Evolutionary conservation across 305 asterid genomes (phyloP), one percentile per base, ranked within the genome.

Genomic region (Fraxinus albicans): DNA sequence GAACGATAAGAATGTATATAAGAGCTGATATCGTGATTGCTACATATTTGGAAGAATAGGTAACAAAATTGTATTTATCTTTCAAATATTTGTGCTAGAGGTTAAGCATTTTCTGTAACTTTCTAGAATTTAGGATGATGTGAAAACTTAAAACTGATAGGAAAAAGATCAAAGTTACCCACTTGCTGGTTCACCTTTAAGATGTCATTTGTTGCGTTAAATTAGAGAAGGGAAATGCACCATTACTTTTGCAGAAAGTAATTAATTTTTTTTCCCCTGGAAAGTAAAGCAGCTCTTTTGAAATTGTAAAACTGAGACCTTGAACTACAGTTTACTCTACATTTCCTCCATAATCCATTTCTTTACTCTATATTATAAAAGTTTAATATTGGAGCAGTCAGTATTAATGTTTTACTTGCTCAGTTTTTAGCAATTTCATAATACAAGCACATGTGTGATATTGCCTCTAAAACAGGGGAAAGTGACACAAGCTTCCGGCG

Each of bases 391-490:
- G 36, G n/a, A 70, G 25, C 10, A 29, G 9, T 27, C 38, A 69
- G 75, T 27, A 13, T 33, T 0, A 17, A 70, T 70, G 76, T 13
- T 70, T 31, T 38, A 50, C 5, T 75, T 79, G 15, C 33, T 73
- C 73, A 65, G 76, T 76, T 77, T 60, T 44, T 40, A 34, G 76
- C 65, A 40, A 65, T 42, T 81, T 36, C 38, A 73, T 55, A 35
- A 19, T 77, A 79, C 23, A 88, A 70, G 29, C 72, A 81, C 10
- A 1, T 60, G 47, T 67, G 78, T 79, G 79, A 63, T 7, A 44
- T 83, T 88, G 81, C 73, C 76, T 80, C 25, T 83, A 81, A 70
- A 83, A 84, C 90, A 93, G 97, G 96, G 85, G 65, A 90, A 72
- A 55, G 79, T 34, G 73, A 83, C 83, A 82, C 86, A 83, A 85